phyloP scores from a whole-genome alignment of 768 basidiomycete species.

The Phylloporus sp. region DNA sequence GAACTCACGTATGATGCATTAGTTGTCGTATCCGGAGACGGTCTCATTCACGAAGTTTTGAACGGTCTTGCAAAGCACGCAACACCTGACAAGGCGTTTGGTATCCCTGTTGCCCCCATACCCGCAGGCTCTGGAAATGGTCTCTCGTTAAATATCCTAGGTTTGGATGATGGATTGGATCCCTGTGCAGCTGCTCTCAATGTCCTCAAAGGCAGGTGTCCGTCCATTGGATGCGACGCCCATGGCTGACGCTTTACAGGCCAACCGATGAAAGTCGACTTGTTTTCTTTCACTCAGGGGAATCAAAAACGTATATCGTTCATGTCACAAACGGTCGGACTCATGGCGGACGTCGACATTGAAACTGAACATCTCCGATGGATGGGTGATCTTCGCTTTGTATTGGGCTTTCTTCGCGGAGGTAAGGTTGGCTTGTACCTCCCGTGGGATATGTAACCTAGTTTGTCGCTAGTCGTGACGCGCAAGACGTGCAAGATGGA shows the following conservation, averaged over 20 bases:
- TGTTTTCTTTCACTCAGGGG: slow-evolving; percentile 73
- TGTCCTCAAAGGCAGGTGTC: slow-evolving; percentile 61
- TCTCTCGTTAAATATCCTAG: slow-evolving; percentile 67
- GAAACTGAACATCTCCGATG: slow-evolving; percentile 82
- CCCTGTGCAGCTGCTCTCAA: slow-evolving; percentile 71
- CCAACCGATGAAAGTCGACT: slow-evolving; percentile 66
- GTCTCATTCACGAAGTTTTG: slow-evolving; percentile 76
- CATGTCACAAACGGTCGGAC: slow-evolving; percentile 77
- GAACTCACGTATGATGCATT: slow-evolving; percentile 66
- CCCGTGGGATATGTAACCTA: neutral
- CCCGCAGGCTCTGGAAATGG: slow-evolving; percentile 85
- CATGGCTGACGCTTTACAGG: slow-evolving; percentile 40
- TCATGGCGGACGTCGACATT: slow-evolving; percentile 83
- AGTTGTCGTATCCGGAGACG: slow-evolving; percentile 78
- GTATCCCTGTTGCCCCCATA: slow-evolving; percentile 70
- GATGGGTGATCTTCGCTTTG: slow-evolving; percentile 82
- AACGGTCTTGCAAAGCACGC: slow-evolving; percentile 75
- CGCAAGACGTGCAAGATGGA: slow-evolving; percentile 66
- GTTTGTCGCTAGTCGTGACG: slow-evolving; percentile 44
- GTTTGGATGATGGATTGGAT: slow-evolving; percentile 65
- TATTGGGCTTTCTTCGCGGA: slow-evolving; percentile 67
- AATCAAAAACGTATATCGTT: slow-evolving; percentile 66
- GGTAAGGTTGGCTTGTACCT: slow-evolving; percentile 36
- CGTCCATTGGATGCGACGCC: neutral
- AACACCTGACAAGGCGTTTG: slow-evolving; percentile 56